Evolutionary conservation across 179 eudicot species (phyloP), one percentile per base, ranked within the genome.

Genomic region (Nepenthes alata): DNA sequence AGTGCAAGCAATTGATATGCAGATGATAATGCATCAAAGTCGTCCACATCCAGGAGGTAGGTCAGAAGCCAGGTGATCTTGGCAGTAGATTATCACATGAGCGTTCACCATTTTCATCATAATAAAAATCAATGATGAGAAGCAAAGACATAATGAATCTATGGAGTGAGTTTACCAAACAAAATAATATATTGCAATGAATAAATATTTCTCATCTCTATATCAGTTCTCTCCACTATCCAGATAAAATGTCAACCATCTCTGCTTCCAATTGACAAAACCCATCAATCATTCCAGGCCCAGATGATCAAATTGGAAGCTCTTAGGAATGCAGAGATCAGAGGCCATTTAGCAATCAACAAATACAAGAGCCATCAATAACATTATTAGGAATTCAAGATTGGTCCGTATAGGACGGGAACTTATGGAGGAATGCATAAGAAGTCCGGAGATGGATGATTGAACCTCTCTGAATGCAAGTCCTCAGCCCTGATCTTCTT

Each of bases 171-270:
- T 25, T 25, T 25, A 25, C 25, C 1, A 25, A 25, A 67, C 59
- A 38, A 10, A 16, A 37, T 3, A 6, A 59, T 53, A 60, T 59
- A 47, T 39, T 34, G 53, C 64, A 51, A 37, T 52, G 53, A 67
- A 50, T 25, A 25, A 35, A 60, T 14, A 58, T 50, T 66, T 58
- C 63, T 25, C 25, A 59, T 58, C 12, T 3, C 63, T 58, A 51
- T 58, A 57, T 66, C 58, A 60, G 55, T 35, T 39, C 35, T 68
- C 61, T 61, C 57, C 48, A 67, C 44, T 62, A 68, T 53, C 71
- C 71, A 63, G 71, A 68, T 68, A 68, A 68, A 68, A 60, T 60
- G 66, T 66, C 59, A 54, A 12, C 44, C 65, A 61, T 68, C 71
- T 68, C 71, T 55, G 71, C 71, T 68, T 61, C 66, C 71, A 60